Percentiles rank a stretch among this genome's conserved stretches.
Conservation (phyloP, 306 rosid species). For the Lathyrus oleraceus region DNA sequence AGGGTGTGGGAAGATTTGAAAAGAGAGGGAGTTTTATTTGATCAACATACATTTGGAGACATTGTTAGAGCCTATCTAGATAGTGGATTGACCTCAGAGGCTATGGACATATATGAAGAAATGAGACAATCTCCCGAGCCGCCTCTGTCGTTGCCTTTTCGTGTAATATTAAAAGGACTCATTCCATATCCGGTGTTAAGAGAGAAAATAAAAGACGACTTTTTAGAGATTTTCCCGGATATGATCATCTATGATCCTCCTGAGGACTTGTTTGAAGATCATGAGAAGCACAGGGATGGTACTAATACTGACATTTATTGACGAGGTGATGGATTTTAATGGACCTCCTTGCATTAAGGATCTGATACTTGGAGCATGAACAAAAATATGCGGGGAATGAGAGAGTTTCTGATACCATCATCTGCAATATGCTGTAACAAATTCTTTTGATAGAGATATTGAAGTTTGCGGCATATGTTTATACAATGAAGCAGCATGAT, state of each 20-base stretch:
- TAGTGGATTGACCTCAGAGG: conserved; percentile 64
- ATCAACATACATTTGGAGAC: conserved; percentile 97
- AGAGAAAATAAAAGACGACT: conserved; percentile 78
- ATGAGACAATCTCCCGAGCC: conserved; percentile 85
- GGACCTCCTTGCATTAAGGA: neutral
- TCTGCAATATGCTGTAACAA: conserved; percentile 7
- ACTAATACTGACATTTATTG: conserved; percentile 29
- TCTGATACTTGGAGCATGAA: neutral
- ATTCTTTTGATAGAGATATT: neutral
- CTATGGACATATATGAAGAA: conserved; percentile 75
- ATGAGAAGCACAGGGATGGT: conserved; percentile 38
- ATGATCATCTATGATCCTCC: conserved; percentile 92
- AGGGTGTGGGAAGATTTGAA: conserved; percentile 83
- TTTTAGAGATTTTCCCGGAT: conserved; percentile 79
- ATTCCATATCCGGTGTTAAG: conserved; percentile 80
- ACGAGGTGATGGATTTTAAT: neutral
- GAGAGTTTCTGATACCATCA: neutral
- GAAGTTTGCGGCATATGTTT: conserved; percentile 17
- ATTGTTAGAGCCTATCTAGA: conserved; percentile 71
- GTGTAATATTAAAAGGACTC: conserved; percentile 88
- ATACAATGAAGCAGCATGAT: neutral
- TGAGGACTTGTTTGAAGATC: conserved; percentile 84
- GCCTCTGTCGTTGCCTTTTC: conserved; percentile 81
- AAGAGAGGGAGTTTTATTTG: conserved; percentile 69
- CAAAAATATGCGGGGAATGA: neutral